Evolutionary conservation across 2,329 filamentous ascomycete genomes (phyloP).

Genomic region (Nectriaceae sp.): DNA sequence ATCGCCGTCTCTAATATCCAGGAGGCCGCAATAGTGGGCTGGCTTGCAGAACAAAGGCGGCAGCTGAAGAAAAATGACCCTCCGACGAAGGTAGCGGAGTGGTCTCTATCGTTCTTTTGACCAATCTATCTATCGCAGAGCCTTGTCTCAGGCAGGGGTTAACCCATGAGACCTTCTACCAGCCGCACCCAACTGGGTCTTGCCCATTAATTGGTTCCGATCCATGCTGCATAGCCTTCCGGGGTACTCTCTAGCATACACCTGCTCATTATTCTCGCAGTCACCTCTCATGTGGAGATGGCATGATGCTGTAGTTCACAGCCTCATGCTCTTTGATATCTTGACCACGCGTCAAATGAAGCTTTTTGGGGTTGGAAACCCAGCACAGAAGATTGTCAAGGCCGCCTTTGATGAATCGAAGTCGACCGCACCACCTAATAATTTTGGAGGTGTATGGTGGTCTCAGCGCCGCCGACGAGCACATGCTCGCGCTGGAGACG

Average conservation of each 20-base stretch:
- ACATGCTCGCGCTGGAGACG: not conserved
- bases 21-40: not conserved
- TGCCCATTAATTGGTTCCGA: not conserved
- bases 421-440: not conserved
- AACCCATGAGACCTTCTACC: not conserved
- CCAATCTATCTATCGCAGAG: not conserved
- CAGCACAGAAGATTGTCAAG: not conserved
- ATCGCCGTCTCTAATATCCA: not conserved
- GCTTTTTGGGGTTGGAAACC: not conserved
- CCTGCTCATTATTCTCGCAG: not conserved
- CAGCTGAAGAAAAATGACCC: not conserved
- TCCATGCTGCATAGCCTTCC: not conserved
- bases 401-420: not conserved
- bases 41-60: not conserved
- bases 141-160: not conserved
- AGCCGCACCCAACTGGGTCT: not conserved
- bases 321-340: not conserved
- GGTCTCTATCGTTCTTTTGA: not conserved
- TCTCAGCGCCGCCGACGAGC: not conserved
- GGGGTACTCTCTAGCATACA: not conserved
- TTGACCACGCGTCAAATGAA: not conserved
- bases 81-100: not conserved
- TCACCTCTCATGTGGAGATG: not conserved
- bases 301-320: not conserved
- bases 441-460: not conserved